Evolutionary conservation across 495 filamentous ascomycete species (phyloP), one percentile per base, ranked within the genome.

Genomic region (Cercophora scortea): DNA sequence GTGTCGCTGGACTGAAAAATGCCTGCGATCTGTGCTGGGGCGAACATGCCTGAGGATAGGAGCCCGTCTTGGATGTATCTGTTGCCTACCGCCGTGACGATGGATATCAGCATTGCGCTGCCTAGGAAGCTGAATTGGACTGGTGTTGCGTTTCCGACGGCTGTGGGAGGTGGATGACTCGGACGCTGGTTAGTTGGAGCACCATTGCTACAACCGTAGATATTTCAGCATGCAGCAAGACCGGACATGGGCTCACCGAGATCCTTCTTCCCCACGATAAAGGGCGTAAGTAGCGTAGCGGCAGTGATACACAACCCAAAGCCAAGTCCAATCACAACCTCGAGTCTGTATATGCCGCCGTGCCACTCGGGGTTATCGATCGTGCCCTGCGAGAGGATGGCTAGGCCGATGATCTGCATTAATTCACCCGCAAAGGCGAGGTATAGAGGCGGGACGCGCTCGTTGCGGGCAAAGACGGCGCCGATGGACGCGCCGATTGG

Each of bases 401-500:
- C 36, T 1, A 13, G 9, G 9, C 36, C 36, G 10, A 38, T 38
- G 13, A 38, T 38, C 36, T 11, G 9, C 36, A 38, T 38, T 3
- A 38, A 3, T 8, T 38, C 10, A 1, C 36, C 36, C 3, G 13
- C 10, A 13, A 38, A 38, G 36, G 36, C 36, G 3, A 38, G 13
- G 36, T 38, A 38, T 7, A 38, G 7, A 10, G 36, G 36, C 36
- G 36, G 36, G 9, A 38, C 7, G 3, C 36, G 36, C 13, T 38
- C 13, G 36, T 38, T 38, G 3, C 36, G 9, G 2, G 36, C 9
- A 38, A 38, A 13, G 13, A 38, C 36, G 9, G 36, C 9, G 36
- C 36, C 36, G 36, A 38, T 10, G 3, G 13, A 10, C 3, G 36
- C 36, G 1, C 36, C 36, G 36, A 38, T 33, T 1, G 75, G 65